phyloP scores from a whole-genome alignment of 495 filamentous ascomycete species.

The Penicillium nucicola region DNA sequence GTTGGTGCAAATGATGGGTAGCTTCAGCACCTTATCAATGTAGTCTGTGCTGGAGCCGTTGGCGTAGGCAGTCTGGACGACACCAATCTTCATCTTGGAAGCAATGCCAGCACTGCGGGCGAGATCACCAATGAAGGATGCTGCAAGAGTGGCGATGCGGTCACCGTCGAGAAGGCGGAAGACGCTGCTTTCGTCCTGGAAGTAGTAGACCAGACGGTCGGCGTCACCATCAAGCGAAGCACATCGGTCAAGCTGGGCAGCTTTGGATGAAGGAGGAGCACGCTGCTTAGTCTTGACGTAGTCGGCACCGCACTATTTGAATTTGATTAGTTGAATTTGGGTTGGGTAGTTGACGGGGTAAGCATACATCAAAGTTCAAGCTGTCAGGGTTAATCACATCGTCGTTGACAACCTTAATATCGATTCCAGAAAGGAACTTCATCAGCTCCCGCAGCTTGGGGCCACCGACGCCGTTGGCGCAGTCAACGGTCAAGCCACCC shows the following conservation, averaged over 20 bases:
- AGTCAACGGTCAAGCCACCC: slow-evolving; percentile 81
- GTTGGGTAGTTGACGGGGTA: background rate
- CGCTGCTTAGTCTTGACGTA: slow-evolving; percentile 96
- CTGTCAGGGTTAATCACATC: slow-evolving; percentile 83
- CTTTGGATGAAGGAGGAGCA: slow-evolving; percentile 79
- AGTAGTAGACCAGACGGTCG: slow-evolving; percentile 94
- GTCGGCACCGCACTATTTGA: slow-evolving; percentile 81
- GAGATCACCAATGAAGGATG: slow-evolving; percentile 90
- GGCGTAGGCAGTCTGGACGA: slow-evolving; percentile 96
- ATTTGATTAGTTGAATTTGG: slow-evolving; percentile 11
- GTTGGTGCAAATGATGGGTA: slow-evolving; percentile 87
- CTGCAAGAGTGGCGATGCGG: slow-evolving; percentile 91
- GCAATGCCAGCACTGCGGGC: slow-evolving; percentile 73
- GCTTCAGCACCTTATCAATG: slow-evolving; percentile 79
- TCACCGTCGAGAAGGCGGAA: slow-evolving; percentile 95
- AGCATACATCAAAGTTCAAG: slow-evolving; percentile 77
- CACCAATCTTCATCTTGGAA: slow-evolving; percentile 79
- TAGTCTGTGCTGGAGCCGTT: slow-evolving; percentile 95
- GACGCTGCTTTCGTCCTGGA: slow-evolving; percentile 70
- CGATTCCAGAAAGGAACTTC: slow-evolving; percentile 72
- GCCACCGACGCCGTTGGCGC: slow-evolving; percentile 94
- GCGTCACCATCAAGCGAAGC: slow-evolving; percentile 94
- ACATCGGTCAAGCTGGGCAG: slow-evolving; percentile 70
- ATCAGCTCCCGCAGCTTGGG: slow-evolving; percentile 85
- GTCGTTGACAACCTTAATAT: slow-evolving; percentile 88